Base-by-base conservation (phyloP, 192 early-diverging fungal genomes). In the Dimargaris xerosporica region DNA sequence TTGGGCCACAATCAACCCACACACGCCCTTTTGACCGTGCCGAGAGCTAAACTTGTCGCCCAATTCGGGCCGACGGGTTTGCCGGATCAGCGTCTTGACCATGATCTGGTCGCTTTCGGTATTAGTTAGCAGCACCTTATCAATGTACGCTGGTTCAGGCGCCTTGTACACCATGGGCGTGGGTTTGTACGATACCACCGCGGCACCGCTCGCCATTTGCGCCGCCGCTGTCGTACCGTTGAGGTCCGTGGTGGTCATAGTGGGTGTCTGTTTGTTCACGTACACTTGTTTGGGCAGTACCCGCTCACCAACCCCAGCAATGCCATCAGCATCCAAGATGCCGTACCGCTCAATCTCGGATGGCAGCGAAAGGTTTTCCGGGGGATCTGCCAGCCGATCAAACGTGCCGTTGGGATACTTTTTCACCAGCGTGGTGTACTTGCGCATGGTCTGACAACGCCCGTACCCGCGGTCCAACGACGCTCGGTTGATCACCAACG, bases 11-110 rank as follows among this genome's bases (percentile, higher is more conserved):
- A 98, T 98, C 56, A 95, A 90, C 47, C 93, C 95, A 63, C 87
- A 90, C 26, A 94, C 91, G 62, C 95, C 95, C 67, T 98, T 98
- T 67, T 98, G 95, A 61, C 93, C 95, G 80, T 96, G 93, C 59
- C 95, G 86, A 39, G 91, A 94, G 13, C 91, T 92, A 68, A 98
- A 98, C 77, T 98, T 98, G 74, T 98, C 95, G 50, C 95, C 95
- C 53, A 98, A 75, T 72, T 98, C 93, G 2, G 93, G 93, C 19
- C 93, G 80, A 30, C 95, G 86, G 9, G 91, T 96, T 70, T 98
- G 93, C 16, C 91, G 83, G 29, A 96, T 80, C 16, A 89, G 71
- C 7, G 85, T 85, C 75, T 96, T 98, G 70, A 95, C 83, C 62
- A 98, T 75, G 15, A 81, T 89, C 73, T 94, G 90, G 61, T 96